Conservation (phyloP, 257 asterid species). For the Solanum corneliomulleri region DNA sequence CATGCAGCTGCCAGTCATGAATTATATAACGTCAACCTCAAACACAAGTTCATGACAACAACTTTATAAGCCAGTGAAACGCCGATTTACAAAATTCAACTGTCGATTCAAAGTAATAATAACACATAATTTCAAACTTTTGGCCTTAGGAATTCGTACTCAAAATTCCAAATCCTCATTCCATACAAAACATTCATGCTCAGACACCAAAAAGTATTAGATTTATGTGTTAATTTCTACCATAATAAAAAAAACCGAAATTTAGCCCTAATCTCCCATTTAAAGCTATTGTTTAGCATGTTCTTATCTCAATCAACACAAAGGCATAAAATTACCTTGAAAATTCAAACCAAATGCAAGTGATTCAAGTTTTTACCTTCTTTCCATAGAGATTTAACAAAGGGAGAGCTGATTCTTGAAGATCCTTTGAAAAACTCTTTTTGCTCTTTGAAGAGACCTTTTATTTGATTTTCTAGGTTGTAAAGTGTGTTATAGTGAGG, state of each 20-base stretch:
- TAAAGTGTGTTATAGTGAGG: no score
- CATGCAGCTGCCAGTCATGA: neutral
- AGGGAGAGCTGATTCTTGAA: no score
- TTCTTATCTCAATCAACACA: neutral
- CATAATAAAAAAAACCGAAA: neutral
- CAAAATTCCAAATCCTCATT: neutral
- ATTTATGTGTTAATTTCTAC: neutral
- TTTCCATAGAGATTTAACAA: no score
- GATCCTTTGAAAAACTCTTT: no score
- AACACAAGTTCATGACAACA: neutral
- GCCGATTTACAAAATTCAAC: neutral
- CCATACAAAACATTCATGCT: no score
- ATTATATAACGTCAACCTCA: neutral
- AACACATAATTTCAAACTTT: neutral
- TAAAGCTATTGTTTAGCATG: neutral
- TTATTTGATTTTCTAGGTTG: no score
- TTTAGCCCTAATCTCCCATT: neutral
- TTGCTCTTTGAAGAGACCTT: no score
- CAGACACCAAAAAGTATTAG: neutral
- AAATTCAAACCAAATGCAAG: no score
- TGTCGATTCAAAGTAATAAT: neutral
- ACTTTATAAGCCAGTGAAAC: neutral
- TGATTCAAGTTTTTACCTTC: no score
- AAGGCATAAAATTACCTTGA: no score
- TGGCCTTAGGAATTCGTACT: neutral